phyloP scores from a whole-genome alignment of 2,329 filamentous ascomycete genomes.

The Venturiaceae sp. region DNA sequence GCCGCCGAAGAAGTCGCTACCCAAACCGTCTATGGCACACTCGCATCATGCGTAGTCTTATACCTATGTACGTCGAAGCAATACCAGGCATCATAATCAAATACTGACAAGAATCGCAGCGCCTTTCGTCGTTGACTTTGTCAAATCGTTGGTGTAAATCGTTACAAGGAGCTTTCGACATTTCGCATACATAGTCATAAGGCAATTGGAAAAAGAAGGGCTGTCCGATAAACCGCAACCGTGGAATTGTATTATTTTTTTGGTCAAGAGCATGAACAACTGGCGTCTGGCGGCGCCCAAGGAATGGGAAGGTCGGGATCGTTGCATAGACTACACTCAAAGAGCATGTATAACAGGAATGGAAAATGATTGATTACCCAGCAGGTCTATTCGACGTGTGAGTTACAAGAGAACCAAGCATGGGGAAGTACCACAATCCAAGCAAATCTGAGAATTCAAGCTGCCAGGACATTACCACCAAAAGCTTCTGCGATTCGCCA shows the following conservation, averaged over 20 bases:
- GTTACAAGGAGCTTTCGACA: too few relatives aligned
- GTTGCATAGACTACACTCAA: neutral
- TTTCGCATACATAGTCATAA: too few relatives aligned
- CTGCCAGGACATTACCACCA: too few relatives aligned
- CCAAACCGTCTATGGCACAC: slow-evolving; percentile 5
- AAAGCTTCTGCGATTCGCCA: too few relatives aligned
- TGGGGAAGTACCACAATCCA: too few relatives aligned
- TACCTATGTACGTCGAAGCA: slow-evolving; percentile 9
- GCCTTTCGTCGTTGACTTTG: slow-evolving; percentile 9
- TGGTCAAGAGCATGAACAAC: neutral
- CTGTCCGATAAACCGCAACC: too few relatives aligned
- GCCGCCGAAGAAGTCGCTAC: slow-evolving; percentile 7
- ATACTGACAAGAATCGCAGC: slow-evolving; percentile 2
- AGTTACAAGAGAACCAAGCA: too few relatives aligned
- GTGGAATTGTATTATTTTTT: too few relatives aligned
- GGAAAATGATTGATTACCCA: neutral
- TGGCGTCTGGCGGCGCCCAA: neutral
- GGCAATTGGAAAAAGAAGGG: too few relatives aligned
- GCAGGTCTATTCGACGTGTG: too few relatives aligned
- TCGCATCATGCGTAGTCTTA: slow-evolving; percentile 8
- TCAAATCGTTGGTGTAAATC: slow-evolving; percentile 8
- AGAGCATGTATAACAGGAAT: neutral
- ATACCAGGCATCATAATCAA: neutral
- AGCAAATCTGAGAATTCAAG: too few relatives aligned
- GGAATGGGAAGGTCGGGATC: neutral